Base-by-base conservation (phyloP, 805 yeast genomes). In the Zygotorulaspora sp. region DNA sequence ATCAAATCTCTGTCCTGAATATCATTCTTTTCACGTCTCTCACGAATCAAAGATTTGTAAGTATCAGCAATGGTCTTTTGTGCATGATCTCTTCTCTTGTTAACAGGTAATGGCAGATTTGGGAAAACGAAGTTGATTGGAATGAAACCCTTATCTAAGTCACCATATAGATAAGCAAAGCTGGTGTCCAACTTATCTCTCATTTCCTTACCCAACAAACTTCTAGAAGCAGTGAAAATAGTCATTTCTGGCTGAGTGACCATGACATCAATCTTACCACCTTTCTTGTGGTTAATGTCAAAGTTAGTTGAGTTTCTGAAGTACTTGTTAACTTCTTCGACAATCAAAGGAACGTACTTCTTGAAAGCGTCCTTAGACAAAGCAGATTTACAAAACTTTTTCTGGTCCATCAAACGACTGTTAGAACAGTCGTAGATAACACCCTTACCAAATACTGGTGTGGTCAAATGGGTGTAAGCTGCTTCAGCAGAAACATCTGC, bases 391-490 rank as follows among this genome's bases (percentile, higher is more conserved):
- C 89, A 95, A 57, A 92, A 92, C 69, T 88, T 92, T 77, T 92
- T 92, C 66, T 92, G 98, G 63, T 92, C 98, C 98, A 92, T 92
- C 56, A 92, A 75, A 50, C 88, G 78, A 55, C 78, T 67, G 68
- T 92, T 92, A 47, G 98, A 87, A 66, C 97, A 90, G 67, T 92
- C 98, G 62, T 92, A 92, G 36, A 92, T 84, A 38, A 92, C 98
- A 55, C 97, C 98, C 57, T 88, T 79, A 53, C 98, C 98, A 52
- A 92, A 92, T 11, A 88, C 96, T 10, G 98, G 98, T n/a, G 97
- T 90, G n/a, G 98, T 92, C 65, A 92, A 74, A 61, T 89, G 96
- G 45, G 81, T 74, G 68, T 92, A 92, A 26, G 97, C 97, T 33
- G 84, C 97, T 62, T 92, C 97, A 32, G 98, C 98, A 33, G 88